Conservation (phyloP, 2,329 filamentous ascomycete genomes). For the Xylaria polymorpha region DNA sequence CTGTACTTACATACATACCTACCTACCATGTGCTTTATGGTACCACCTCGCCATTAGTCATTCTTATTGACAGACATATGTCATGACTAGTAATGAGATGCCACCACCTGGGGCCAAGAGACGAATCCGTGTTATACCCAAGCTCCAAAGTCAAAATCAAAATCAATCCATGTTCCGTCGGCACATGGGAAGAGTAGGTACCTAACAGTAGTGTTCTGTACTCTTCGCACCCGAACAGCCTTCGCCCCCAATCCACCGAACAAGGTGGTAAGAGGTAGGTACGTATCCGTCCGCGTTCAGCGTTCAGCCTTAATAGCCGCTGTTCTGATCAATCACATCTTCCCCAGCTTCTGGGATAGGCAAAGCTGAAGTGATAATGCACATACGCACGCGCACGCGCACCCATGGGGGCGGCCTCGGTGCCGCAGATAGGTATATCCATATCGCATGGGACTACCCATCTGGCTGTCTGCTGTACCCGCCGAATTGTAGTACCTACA, state of each 20-base stretch:
- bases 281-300: background rate
- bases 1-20: background rate
- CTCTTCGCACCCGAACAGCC: too few relatives aligned
- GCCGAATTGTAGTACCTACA: background rate
- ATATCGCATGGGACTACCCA: constrained; percentile 16
- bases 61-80: background rate
- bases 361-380: constrained; percentile 36
- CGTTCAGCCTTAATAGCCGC: constrained; percentile 16
- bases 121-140: background rate
- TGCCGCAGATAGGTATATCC: background rate
- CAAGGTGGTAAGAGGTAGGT: too few relatives aligned
- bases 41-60: background rate
- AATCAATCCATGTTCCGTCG: too few relatives aligned
- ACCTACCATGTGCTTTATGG: background rate
- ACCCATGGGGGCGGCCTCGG: constrained; percentile 17
- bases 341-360: constrained; percentile 30
- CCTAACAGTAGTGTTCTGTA: too few relatives aligned
- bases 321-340: constrained; percentile 19
- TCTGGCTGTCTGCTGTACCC: background rate
- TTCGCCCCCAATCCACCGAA: background rate
- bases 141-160: background rate
- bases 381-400: constrained; percentile 23
- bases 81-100: background rate
- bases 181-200: too few relatives aligned
- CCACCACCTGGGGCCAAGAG: background rate